A percentile compares a stretch with the other conserved stretches of the same genome.
Evolutionary conservation across 148 eudicot genomes (phyloP).

Genomic region (Vaccinium vitisidaea): DNA sequence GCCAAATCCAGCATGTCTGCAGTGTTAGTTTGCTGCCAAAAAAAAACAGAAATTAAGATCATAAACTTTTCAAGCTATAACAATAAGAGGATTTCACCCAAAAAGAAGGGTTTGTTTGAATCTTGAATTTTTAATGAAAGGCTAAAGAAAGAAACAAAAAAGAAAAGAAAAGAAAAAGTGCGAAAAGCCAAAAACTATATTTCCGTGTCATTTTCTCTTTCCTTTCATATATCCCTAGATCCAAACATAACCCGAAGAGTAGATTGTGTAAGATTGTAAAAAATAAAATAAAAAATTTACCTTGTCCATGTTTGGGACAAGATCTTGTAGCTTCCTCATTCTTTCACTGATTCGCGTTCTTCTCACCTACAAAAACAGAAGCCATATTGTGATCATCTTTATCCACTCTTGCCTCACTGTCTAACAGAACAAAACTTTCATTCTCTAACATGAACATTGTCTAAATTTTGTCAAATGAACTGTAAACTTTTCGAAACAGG

Average conservation of each 20-base stretch:
- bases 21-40: constrained; percentile 80
- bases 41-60: constrained; percentile 3
- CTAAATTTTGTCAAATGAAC: neutral
- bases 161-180: neutral
- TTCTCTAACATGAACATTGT: neutral
- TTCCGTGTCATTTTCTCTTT: neutral
- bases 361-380: constrained; percentile 45
- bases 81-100: neutral
- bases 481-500: neutral
- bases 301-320: constrained; percentile 97
- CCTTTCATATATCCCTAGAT: neutral
- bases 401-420: neutral
- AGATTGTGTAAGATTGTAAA: too few relatives aligned
- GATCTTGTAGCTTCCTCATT: constrained; percentile 86
- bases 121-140: neutral
- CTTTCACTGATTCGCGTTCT: constrained; percentile 86
- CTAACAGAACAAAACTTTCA: neutral
- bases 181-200: neutral
- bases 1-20: constrained; percentile 90
- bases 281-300: constrained; percentile 29
- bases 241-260: neutral
- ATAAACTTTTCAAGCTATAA: constrained; percentile 10
- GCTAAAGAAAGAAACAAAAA: neutral
- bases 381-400: neutral
- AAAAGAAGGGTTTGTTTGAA: neutral